Conservation (phyloP, 208 protist species). For the Wallacemonas sp. region DNA sequence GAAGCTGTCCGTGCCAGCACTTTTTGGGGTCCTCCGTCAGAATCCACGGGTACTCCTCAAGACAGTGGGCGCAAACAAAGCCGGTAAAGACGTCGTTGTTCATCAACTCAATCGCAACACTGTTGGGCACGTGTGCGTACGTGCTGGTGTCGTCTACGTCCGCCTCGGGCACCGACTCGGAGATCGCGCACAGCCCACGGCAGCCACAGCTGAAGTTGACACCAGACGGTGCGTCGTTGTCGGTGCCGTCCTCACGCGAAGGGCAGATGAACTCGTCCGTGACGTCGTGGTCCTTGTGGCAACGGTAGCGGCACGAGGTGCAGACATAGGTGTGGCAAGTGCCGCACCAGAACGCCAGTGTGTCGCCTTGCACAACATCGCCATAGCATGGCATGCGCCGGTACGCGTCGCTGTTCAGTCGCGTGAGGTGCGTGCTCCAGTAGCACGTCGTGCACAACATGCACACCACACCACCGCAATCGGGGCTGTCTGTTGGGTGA, state of each 20-base stretch:
- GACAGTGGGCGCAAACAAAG: conserved; percentile 75
- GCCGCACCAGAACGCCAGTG: conserved; percentile 61
- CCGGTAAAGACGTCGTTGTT: conserved; percentile 79
- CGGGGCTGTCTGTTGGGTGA: conserved; percentile 51
- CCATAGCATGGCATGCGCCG: conserved; percentile 77
- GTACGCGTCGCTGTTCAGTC: conserved; percentile 47
- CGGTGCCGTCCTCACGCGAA: conserved; percentile 39
- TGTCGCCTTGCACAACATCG: conserved; percentile 65
- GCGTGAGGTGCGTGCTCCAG: conserved; percentile 77
- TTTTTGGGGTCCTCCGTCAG: conserved; percentile 40
- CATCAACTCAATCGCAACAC: conserved; percentile 55
- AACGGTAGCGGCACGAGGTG: conserved; percentile 73
- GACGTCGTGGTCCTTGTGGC: conserved; percentile 77
- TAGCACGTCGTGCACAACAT: conserved; percentile 78
- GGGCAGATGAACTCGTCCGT: conserved; percentile 25
- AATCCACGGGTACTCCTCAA: conserved; percentile 84
- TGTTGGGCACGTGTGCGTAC: conserved; percentile 33
- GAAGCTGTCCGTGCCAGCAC: conserved; percentile 67
- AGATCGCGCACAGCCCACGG: conserved; percentile 57
- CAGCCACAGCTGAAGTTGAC: conserved; percentile 79
- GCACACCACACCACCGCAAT: conserved; percentile 68
- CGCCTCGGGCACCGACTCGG: conserved; percentile 35
- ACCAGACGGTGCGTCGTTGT: conserved; percentile 38
- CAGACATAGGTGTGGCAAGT: conserved; percentile 78
- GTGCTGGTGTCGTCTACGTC: conserved; percentile 36